Conservation (phyloP, 75 land plant species). For the Pinus taeda region DNA sequence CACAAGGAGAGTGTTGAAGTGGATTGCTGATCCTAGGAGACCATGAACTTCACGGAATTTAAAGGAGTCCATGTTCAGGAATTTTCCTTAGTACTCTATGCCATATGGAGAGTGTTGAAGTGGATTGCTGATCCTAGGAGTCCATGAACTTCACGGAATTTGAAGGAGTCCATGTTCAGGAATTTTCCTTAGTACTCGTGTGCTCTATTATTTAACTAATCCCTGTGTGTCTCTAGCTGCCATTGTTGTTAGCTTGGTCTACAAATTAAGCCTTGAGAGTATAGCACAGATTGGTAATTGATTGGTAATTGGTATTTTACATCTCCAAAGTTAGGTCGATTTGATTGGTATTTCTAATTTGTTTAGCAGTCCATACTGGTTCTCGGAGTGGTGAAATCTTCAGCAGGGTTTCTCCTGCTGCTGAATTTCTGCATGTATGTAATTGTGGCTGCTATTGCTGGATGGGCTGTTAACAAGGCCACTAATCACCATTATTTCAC, state of each 20-base stretch:
- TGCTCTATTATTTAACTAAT: background rate
- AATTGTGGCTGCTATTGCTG: slow-evolving; percentile 50
- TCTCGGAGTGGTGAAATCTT: slow-evolving; percentile 18
- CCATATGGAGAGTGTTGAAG: no score
- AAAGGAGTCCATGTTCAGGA: no score
- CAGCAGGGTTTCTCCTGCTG: slow-evolving; percentile 39
- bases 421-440: slow-evolving; percentile 73
- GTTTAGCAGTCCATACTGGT: slow-evolving; percentile 11
- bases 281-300: background rate
- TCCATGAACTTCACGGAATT: no score
- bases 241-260: background rate
- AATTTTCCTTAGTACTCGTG: no score
- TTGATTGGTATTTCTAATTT: background rate
- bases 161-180: no score
- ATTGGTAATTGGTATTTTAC: background rate
- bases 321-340: background rate
- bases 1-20: no score
- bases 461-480: slow-evolving; percentile 66
- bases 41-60: no score
- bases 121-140: no score
- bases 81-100: no score
- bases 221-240: background rate
- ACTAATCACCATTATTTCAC: slow-evolving; percentile 47
- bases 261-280: background rate
- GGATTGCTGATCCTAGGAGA: no score